Evolutionary conservation across 1,284 basidiomycete species (phyloP).

Genomic region (Trichosporon inkin): DNA sequence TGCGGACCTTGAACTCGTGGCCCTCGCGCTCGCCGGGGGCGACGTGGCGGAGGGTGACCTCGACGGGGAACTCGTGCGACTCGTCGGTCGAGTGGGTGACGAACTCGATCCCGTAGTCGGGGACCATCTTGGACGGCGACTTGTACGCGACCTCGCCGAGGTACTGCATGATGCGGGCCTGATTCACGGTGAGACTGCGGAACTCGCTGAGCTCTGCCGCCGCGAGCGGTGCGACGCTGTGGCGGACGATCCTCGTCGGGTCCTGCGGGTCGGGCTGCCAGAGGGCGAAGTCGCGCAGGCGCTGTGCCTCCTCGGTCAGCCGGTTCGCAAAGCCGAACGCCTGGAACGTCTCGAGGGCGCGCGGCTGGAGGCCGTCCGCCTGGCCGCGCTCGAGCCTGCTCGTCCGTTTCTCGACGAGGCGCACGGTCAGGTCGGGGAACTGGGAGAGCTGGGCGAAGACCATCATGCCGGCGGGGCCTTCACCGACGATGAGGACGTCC

Average conservation of each 20-base stretch:
- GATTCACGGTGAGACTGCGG: slow-evolving; percentile 14
- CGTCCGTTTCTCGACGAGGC: slow-evolving; percentile 13
- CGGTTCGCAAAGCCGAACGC: slow-evolving; percentile 15
- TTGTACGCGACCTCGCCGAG: slow-evolving; percentile 14
- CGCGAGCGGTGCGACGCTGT: slow-evolving; percentile 9
- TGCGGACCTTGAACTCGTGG: slow-evolving; percentile 14
- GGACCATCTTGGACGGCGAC: slow-evolving; percentile 5
- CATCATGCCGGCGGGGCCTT: slow-evolving; percentile 14
- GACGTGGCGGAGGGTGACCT: slow-evolving; percentile 25
- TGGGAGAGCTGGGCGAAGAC: slow-evolving; percentile 9
- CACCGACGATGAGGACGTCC: slow-evolving; percentile 17
- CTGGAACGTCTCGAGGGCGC: slow-evolving; percentile 15
- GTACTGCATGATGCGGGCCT: slow-evolving; percentile 18
- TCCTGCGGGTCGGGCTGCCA: slow-evolving; percentile 13
- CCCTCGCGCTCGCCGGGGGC: slow-evolving; percentile 13
- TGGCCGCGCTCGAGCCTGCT: slow-evolving; percentile 11
- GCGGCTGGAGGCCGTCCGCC: slow-evolving; percentile 16
- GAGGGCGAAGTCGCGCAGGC: slow-evolving; percentile 14
- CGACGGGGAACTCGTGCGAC: slow-evolving; percentile 27
- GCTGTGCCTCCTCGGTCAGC: slow-evolving; percentile 11
- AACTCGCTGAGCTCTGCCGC: slow-evolving; percentile 10
- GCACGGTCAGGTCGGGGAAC: slow-evolving; percentile 13
- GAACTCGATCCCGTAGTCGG: slow-evolving; percentile 17
- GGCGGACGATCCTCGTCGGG: slow-evolving; percentile 13
- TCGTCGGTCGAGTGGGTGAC: slow-evolving; percentile 19